Percentiles rank a stretch among this genome's conserved stretches.
Evolutionary conservation across 1,139 yeast genomes (phyloP).

Genomic region (Geotrichum australiense): DNA sequence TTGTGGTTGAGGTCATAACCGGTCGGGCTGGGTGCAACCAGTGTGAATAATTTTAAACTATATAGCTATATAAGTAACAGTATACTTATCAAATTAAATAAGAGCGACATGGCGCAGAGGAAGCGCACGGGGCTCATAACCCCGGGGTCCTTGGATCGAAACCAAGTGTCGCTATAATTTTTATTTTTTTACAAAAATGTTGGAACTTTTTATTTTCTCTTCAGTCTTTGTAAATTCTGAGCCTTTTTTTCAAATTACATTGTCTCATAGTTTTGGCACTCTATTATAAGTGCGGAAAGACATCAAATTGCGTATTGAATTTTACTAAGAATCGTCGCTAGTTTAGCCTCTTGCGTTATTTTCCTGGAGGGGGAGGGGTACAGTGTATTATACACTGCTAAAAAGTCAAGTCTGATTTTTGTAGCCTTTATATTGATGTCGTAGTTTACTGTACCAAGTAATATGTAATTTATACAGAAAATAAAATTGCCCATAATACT

Average conservation of each 20-base stretch:
- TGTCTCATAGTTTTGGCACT: neutral
- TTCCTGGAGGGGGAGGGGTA: too few species aligned
- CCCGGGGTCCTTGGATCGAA: constrained; percentile 99
- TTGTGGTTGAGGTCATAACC: too few species aligned
- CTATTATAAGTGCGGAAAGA: neutral
- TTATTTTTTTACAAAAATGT: neutral
- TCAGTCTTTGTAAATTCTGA: neutral
- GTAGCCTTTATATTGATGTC: too few species aligned
- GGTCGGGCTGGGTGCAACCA: too few species aligned
- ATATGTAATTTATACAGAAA: too few species aligned
- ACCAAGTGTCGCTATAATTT: constrained; percentile 5
- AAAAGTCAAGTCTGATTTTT: too few species aligned
- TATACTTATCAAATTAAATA: too few species aligned
- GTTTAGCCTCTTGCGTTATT: neutral
- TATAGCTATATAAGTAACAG: too few species aligned
- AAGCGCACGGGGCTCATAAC: constrained; percentile 82
- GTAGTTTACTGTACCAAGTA: too few species aligned
- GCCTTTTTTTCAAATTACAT: neutral
- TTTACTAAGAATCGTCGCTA: neutral
- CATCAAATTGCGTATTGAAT: neutral
- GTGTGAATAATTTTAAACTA: too few species aligned
- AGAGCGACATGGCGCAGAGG: constrained; percentile 8
- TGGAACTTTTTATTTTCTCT: neutral
- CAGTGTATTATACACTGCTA: too few species aligned
- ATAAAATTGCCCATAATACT: too few species aligned